phyloP scores from a whole-genome alignment of 1,284 basidiomycete genomes.

The Crepidotus sp. region DNA sequence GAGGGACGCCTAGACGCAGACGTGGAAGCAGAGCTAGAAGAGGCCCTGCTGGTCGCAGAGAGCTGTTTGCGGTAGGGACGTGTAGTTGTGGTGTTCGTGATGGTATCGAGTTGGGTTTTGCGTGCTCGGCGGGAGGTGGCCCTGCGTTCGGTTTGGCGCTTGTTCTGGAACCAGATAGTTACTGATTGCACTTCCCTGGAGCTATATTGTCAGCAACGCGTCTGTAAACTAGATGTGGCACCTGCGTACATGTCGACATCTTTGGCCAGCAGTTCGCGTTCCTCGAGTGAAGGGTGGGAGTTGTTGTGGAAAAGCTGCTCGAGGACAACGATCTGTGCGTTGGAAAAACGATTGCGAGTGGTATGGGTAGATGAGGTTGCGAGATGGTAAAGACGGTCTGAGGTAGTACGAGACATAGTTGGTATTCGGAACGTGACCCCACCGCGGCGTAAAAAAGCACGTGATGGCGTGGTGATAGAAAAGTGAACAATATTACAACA shows the following conservation, averaged over 20 bases:
- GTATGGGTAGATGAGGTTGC: constrained; percentile 18
- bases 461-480: neutral
- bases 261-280: constrained; percentile 54
- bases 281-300: constrained; percentile 61
- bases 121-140: constrained; percentile 30
- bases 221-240: constrained; percentile 4
- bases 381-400: neutral
- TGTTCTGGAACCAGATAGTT: constrained; percentile 80
- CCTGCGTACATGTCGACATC: constrained; percentile 56
- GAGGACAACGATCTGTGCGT: constrained; percentile 56
- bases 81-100: constrained; percentile 19
- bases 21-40: constrained; percentile 22
- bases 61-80: constrained; percentile 22
- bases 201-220: constrained; percentile 6
- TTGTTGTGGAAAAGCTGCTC: constrained; percentile 62
- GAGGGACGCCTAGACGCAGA: constrained; percentile 31
- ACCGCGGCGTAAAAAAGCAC: neutral
- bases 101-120: constrained; percentile 26
- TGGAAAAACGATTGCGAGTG: constrained; percentile 60
- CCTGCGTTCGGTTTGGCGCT: constrained; percentile 30
- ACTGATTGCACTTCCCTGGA: constrained; percentile 65
- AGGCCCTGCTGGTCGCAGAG: constrained; percentile 20
- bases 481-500: constrained; percentile 17
- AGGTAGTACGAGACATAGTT: constrained; percentile 3
- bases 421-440: neutral